A percentile compares a stretch with the other conserved stretches of the same genome.
Conservation (phyloP, 2,329 filamentous ascomycete species). For the Aspergillus sp. region DNA sequence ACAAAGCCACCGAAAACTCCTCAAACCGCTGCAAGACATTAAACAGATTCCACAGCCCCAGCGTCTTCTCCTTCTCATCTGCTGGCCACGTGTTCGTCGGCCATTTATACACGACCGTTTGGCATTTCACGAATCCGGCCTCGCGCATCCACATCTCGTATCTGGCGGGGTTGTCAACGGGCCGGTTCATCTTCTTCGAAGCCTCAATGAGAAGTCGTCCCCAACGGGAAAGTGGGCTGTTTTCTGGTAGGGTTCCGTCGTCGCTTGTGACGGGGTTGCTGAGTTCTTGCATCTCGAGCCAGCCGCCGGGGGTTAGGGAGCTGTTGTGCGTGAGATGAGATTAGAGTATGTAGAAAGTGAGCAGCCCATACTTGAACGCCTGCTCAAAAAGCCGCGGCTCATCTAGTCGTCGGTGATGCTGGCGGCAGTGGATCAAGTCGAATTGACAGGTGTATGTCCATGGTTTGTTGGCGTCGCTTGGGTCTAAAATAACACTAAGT, state of each 20-base stretch:
- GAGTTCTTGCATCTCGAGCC: conserved; percentile 4
- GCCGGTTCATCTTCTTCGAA: conserved; percentile 1
- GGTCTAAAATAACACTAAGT: background rate
- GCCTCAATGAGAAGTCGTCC: background rate
- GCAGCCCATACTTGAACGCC: background rate
- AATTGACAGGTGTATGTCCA: background rate
- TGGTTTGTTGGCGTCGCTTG: background rate
- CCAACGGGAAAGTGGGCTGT: background rate
- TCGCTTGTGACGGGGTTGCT: conserved; percentile 1
- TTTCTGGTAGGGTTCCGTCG: background rate
- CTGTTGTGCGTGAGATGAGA: background rate
- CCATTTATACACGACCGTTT: conserved; percentile 1
- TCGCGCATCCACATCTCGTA: conserved; percentile 1
- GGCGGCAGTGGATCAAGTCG: conserved; percentile 5
- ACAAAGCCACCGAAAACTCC: background rate
- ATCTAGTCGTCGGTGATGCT: background rate
- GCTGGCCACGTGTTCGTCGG: conserved; percentile 1
- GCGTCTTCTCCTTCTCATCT: background rate
- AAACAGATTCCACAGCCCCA: conserved; percentile 2
- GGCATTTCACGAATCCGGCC: background rate
- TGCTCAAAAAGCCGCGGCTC: background rate
- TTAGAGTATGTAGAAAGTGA: background rate
- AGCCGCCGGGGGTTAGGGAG: background rate
- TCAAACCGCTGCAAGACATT: background rate
- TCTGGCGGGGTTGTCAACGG: background rate